Evolutionary conservation across 2,329 filamentous ascomycete genomes (phyloP), one percentile per base, ranked within the genome.

Genomic region (Neospermospora avenae): DNA sequence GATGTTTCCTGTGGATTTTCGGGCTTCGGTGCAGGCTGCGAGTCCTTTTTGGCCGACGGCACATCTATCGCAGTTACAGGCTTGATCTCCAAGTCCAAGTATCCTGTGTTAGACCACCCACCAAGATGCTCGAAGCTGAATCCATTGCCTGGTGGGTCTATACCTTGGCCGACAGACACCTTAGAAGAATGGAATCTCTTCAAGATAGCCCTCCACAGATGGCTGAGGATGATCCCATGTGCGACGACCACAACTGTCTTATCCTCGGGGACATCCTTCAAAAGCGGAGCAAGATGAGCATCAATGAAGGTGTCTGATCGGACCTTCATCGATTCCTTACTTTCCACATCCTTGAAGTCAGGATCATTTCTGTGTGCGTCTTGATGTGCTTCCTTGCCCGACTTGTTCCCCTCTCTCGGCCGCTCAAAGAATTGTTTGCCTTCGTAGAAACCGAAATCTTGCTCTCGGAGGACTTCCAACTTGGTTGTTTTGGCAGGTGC

Each of bases 161-260:
- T 71, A 34, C 77, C 76, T 16, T 13, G 77, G 69, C 4, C 73
- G 25, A 84, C 66, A 1, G 70, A 68, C 6, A 69, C 64, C 59
- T 60, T 65, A 31, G 14, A 62, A 48, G 57, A 69, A 58, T 64
- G 73, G 60, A 90, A 81, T 3, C 83, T 79, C 13, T 77, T 74
- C 7, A 88, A 75, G 14, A 96, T 72, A 13, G 81, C 78, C 58
- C 81, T 80, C 80, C 89, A 87, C 0, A 96, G 74, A 34, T 84
- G 80, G 2, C 84, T 84, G 2, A 96, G 81, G 42, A 96, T 85
- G 62, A 96, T 87, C 16, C 93, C 92, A 69, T 97, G 93, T 1
- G 92, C 88, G 3, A 96, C 88, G 14, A 96, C 76, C 1, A 85
- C 86, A 13, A 91, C 76, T 2, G 78, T 75, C 6, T 73, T 69